Conservation (phyloP, 2,329 filamentous ascomycete genomes). For the Cladosporium oxysporum region DNA sequence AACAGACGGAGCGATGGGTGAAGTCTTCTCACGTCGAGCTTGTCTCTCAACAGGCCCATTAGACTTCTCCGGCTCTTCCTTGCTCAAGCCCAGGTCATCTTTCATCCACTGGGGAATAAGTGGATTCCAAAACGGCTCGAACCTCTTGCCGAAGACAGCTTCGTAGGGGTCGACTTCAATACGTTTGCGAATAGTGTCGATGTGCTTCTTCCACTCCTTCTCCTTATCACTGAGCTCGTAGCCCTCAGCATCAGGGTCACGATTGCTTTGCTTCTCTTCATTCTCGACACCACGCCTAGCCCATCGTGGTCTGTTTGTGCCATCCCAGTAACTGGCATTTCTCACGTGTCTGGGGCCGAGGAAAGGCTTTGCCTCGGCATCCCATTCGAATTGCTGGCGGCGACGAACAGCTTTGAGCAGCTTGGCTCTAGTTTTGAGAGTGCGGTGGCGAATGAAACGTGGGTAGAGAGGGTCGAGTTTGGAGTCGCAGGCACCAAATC, state of each 20-base stretch:
- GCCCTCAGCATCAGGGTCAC: constrained; percentile 17
- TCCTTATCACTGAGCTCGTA: constrained; percentile 30
- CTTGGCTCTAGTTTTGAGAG: constrained; percentile 35
- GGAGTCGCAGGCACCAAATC: constrained; percentile 31
- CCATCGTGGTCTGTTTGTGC: constrained; percentile 21
- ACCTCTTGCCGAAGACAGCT: constrained; percentile 45
- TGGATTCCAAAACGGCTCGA: constrained; percentile 38
- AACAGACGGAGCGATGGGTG: not conserved
- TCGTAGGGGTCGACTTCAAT: constrained; percentile 46
- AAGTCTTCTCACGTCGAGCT: not conserved
- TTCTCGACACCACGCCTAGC: constrained; percentile 20
- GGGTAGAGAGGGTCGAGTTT: constrained; percentile 37
- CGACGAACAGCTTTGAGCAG: constrained; percentile 36
- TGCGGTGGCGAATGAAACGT: constrained; percentile 32
- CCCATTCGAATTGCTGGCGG: constrained; percentile 36
- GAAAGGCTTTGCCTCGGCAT: constrained; percentile 20
- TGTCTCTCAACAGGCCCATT: not conserved
- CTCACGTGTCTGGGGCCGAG: constrained; percentile 32
- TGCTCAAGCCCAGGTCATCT: constrained; percentile 30
- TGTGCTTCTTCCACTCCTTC: constrained; percentile 38
- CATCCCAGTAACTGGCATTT: constrained; percentile 32
- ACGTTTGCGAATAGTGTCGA: constrained; percentile 37
- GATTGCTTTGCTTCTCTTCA: constrained; percentile 20
- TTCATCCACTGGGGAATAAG: constrained; percentile 33
- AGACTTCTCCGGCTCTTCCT: constrained; percentile 15